Evolutionary conservation across 345 rosid species (phyloP).

Genomic region (Arabidopsis arenosa): DNA sequence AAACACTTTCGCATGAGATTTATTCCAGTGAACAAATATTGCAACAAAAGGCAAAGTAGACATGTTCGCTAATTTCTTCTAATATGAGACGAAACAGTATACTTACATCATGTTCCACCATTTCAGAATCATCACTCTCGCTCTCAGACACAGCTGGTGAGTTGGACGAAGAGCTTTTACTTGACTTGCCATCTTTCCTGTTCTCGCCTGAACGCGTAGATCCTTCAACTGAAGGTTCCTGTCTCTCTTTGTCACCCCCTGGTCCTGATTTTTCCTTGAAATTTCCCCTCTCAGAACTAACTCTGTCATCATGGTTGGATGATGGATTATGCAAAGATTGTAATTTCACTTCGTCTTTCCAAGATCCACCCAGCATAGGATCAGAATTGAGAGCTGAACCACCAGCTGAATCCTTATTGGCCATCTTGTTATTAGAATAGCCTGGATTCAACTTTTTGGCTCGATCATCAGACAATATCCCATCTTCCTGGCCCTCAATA

Average conservation of each 20-base stretch:
- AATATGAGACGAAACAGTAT: conserved; percentile 29
- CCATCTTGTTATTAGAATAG: conserved; percentile 43
- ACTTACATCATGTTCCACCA: conserved; percentile 92
- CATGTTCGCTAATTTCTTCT: conserved; percentile 2
- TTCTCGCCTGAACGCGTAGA: conserved; percentile 43
- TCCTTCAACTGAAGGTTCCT: conserved; percentile 44
- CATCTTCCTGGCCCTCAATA: conserved; percentile 67
- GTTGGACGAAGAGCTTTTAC: conserved; percentile 45
- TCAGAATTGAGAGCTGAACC: conserved; percentile 55
- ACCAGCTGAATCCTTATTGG: conserved; percentile 49
- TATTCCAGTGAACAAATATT: neutral
- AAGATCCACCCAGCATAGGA: conserved; percentile 49
- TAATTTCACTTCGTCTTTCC: conserved; percentile 46
- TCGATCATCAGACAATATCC: conserved; percentile 54
- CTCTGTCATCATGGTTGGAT: conserved; percentile 32
- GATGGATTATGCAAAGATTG: conserved; percentile 35
- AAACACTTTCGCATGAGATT: conserved; percentile 6
- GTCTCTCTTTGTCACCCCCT: conserved; percentile 42
- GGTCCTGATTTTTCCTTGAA: conserved; percentile 48
- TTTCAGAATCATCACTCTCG: conserved; percentile 79
- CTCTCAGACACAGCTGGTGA: conserved; percentile 55
- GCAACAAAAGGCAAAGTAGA: conserved; percentile 13
- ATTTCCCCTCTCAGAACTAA: conserved; percentile 27
- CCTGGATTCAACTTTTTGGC: conserved; percentile 44
- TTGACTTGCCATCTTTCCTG: conserved; percentile 51